Percentiles rank a stretch among this genome's conserved stretches.
Evolutionary conservation across 1,139 yeast species (phyloP).

Genomic region (Meyerozyma elateridarum): DNA sequence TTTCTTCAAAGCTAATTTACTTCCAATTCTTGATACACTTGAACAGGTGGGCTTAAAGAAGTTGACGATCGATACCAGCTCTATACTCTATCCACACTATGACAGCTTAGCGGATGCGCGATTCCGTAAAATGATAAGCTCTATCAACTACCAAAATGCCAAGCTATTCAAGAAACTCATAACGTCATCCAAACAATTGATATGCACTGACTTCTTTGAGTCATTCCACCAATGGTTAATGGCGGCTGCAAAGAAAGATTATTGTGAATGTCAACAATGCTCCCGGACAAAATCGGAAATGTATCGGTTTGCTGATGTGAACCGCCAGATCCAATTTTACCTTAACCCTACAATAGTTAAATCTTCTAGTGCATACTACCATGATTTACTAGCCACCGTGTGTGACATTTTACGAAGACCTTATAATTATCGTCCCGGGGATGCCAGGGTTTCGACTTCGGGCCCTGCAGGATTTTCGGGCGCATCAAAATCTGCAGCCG

Average conservation of each 20-base stretch:
- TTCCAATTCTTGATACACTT: constrained; percentile 5
- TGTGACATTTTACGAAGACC: constrained; percentile 2
- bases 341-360: constrained; percentile 12
- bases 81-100: constrained; percentile 10
- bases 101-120: constrained; percentile 6
- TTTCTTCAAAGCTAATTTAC: constrained; percentile 8
- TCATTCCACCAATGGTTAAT: constrained; percentile 10
- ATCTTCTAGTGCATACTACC: constrained; percentile 7
- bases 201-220: constrained; percentile 11
- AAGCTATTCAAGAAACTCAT: constrained; percentile 5
- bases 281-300: constrained; percentile 2
- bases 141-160: constrained; percentile 7
- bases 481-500: constrained; percentile 3
- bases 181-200: background rate
- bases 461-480: constrained; percentile 1
- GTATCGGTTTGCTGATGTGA: constrained; percentile 8
- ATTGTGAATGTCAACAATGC: constrained; percentile 3
- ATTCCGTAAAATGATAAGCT: constrained; percentile 5
- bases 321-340: constrained; percentile 13
- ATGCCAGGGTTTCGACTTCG: background rate
- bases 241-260: constrained; percentile 3
- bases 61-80: constrained; percentile 9
- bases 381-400: constrained; percentile 9
- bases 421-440: background rate
- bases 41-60: background rate